Percentiles rank a stretch among this genome's conserved stretches.
Conservation (phyloP, 257 asterid species). For the Nicotiana tomentosiformis region DNA sequence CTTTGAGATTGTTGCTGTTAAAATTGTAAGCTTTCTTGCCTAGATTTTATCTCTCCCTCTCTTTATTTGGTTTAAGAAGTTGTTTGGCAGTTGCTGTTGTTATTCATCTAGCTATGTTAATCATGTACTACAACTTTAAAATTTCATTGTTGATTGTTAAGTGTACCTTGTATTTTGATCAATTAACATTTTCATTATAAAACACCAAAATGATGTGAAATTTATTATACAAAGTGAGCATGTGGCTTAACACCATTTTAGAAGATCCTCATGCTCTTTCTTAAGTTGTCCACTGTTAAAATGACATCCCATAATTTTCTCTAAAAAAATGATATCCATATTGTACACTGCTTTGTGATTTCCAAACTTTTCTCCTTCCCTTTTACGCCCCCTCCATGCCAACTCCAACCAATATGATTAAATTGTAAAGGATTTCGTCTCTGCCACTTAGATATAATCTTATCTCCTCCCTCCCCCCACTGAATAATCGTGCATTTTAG, state of each 20-base stretch:
- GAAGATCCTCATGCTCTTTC: not conserved
- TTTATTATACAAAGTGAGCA: not conserved
- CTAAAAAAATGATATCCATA: not conserved
- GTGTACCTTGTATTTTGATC: not conserved
- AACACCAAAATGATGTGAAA: not conserved
- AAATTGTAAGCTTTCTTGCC: conserved; percentile 58
- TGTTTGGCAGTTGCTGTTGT: not conserved
- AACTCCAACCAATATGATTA: not conserved
- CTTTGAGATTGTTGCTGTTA: conserved; percentile 85
- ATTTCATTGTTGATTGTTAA: not conserved
- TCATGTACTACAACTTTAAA: not conserved
- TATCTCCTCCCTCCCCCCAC: not conserved
- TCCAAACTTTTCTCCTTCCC: not conserved
- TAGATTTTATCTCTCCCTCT: not conserved
- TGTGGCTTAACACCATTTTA: not conserved
- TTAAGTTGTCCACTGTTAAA: not conserved
- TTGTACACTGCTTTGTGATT: not conserved
- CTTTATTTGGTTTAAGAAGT: not conserved
- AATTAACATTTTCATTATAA: not conserved
- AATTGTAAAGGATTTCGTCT: not conserved
- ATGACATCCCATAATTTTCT: not conserved
- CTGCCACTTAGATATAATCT: not conserved
- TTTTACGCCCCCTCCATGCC: not conserved
- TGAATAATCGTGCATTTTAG: not conserved
- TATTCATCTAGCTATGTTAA: not conserved